Conservation (phyloP, 345 rosid genomes). For the Brassica nigra region DNA sequence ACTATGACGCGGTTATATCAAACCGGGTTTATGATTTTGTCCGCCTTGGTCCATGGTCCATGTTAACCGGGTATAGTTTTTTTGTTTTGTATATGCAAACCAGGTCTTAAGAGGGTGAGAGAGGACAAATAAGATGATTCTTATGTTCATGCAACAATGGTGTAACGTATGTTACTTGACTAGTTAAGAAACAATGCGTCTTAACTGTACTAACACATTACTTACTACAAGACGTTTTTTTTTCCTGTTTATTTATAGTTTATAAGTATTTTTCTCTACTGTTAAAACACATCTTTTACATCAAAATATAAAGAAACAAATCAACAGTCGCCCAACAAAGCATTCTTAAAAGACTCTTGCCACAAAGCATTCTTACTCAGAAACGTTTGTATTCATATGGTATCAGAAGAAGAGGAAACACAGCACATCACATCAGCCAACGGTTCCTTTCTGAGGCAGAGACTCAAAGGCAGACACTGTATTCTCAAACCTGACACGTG, state of each 20-base stretch:
- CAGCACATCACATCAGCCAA: constrained; percentile 26
- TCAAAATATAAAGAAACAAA: background rate
- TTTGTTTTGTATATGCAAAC: background rate
- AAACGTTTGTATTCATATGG: background rate
- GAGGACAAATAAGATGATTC: background rate
- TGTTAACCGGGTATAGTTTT: background rate
- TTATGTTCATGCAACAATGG: background rate
- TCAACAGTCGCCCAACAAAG: constrained; percentile 1
- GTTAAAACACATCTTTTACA: background rate
- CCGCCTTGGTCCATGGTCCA: background rate
- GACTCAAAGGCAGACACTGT: constrained; percentile 97
- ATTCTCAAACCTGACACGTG: constrained; percentile 87
- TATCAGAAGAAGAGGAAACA: background rate
- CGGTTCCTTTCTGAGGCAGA: constrained; percentile 82
- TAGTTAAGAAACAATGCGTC: background rate
- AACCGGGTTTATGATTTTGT: constrained; percentile 22
- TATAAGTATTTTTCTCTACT: background rate
- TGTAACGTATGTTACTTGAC: background rate
- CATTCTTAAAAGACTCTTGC: background rate
- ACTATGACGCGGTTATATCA: constrained; percentile 28
- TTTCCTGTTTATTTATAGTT: background rate
- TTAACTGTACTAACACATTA: too few relatives aligned
- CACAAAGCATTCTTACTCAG: background rate
- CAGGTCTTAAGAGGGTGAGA: background rate
- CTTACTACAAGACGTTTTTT: background rate